phyloP scores from a whole-genome alignment of 495 filamentous ascomycete genomes.

The Trichoderma erinaceum region DNA sequence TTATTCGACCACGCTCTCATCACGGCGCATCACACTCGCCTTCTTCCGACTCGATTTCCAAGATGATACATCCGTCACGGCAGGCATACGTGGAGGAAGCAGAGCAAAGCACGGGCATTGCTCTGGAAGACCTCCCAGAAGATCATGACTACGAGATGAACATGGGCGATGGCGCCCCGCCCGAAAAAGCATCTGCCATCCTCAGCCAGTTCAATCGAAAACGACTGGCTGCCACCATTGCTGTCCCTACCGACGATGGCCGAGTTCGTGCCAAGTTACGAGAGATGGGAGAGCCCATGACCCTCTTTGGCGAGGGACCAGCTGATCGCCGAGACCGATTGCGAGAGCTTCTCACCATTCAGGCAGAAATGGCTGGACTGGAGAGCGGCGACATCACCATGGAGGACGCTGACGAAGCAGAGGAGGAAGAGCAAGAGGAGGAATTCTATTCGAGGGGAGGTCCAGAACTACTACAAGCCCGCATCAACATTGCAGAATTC shows the following conservation, averaged over 20 bases:
- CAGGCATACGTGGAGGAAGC: slow-evolving; percentile 95
- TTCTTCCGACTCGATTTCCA: slow-evolving; percentile 19
- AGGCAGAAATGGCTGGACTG: slow-evolving; percentile 55
- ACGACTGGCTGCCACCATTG: slow-evolving; percentile 77
- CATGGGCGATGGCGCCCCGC: slow-evolving; percentile 65
- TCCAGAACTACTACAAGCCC: slow-evolving; percentile 65
- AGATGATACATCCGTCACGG: slow-evolving; percentile 79
- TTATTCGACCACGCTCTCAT: neutral
- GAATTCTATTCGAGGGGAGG: slow-evolving; percentile 91
- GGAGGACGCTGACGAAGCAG: slow-evolving; percentile 67
- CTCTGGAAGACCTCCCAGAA: slow-evolving; percentile 71
- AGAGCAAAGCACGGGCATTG: slow-evolving; percentile 68
- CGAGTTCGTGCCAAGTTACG: slow-evolving; percentile 75
- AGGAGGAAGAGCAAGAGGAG: slow-evolving; percentile 74
- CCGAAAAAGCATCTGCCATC: slow-evolving; percentile 83
- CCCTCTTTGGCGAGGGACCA: slow-evolving; percentile 88
- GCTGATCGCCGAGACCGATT: slow-evolving; percentile 81
- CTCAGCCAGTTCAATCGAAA: slow-evolving; percentile 86
- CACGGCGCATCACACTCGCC: neutral
- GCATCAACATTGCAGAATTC: slow-evolving; percentile 76
- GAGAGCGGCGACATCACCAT: slow-evolving; percentile 54
- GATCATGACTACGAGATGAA: slow-evolving; percentile 81
- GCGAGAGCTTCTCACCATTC: slow-evolving; percentile 68
- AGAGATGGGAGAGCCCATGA: slow-evolving; percentile 84
- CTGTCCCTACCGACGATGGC: slow-evolving; percentile 92